Evolutionary conservation across 2,329 filamentous ascomycete species (phyloP).

Genomic region (Penicillium thymicola): DNA sequence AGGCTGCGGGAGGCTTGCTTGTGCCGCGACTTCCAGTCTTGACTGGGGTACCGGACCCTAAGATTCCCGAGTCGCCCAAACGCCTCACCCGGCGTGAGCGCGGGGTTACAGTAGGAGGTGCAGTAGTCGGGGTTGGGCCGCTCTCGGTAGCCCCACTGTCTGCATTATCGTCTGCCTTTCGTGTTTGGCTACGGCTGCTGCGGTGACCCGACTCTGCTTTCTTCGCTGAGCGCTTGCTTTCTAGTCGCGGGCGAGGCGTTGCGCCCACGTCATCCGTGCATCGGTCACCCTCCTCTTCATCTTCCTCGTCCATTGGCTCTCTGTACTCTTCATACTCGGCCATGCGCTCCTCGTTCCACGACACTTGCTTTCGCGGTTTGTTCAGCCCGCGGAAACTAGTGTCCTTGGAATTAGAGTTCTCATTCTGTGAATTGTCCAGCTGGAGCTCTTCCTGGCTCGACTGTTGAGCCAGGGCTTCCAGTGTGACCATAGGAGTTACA

Average conservation of each 20-base stretch:
- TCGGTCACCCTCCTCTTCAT: slow-evolving; percentile 10
- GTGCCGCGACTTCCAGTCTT: slow-evolving; percentile 20
- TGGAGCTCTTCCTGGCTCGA: slow-evolving; percentile 1
- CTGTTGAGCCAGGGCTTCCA: slow-evolving; percentile 27
- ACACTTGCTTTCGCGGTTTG: slow-evolving; percentile 30
- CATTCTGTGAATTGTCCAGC: slow-evolving; percentile 6
- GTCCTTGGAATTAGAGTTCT: slow-evolving; percentile 1
- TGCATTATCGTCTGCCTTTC: slow-evolving; percentile 10
- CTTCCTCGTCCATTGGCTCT: slow-evolving; percentile 11
- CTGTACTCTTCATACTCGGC: slow-evolving; percentile 34
- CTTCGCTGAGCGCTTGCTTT: slow-evolving; percentile 21
- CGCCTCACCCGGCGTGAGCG: slow-evolving; percentile 33
- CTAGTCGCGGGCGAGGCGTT: slow-evolving; percentile 14
- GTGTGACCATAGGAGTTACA: slow-evolving; percentile 30
- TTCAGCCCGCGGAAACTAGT: slow-evolving; percentile 5
- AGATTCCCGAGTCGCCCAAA: slow-evolving; percentile 26
- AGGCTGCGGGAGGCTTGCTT: slow-evolving; percentile 19
- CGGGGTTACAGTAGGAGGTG: slow-evolving; percentile 25
- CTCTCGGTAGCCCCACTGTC: slow-evolving; percentile 15
- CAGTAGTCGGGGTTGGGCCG: slow-evolving; percentile 18
- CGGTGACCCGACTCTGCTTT: slow-evolving; percentile 24
- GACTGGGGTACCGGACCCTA: slow-evolving; percentile 22
- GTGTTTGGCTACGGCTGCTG: slow-evolving; percentile 24
- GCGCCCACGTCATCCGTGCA: slow-evolving; percentile 22
- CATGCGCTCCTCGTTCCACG: slow-evolving; percentile 40